Conservation (phyloP, 257 asterid genomes). For the Voacanga thouarsii region DNA sequence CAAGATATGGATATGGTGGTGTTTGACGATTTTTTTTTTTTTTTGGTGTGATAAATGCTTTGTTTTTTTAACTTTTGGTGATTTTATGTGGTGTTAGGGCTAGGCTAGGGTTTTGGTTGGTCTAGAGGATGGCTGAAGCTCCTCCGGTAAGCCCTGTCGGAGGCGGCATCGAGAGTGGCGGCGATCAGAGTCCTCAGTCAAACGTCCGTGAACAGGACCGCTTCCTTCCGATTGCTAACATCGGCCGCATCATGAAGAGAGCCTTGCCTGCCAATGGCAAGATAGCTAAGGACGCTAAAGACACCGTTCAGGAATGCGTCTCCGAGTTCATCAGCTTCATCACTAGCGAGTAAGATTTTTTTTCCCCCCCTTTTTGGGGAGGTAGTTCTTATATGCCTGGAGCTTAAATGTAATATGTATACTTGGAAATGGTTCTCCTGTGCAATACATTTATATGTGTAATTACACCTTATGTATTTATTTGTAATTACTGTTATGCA, state of each 20-base stretch:
- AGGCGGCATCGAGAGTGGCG: constrained; percentile 54
- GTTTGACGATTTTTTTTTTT: not conserved
- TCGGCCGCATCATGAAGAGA: constrained; percentile 73
- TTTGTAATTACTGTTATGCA: not conserved
- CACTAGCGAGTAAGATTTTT: constrained; percentile 66
- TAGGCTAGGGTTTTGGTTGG: constrained; percentile 19
- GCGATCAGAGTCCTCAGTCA: constrained; percentile 70
- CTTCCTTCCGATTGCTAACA: constrained; percentile 66
- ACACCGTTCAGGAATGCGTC: constrained; percentile 72
- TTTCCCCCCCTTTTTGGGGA: too few species aligned
- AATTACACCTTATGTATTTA: not conserved
- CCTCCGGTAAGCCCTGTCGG: constrained; percentile 25
- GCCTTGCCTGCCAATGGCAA: constrained; percentile 71
- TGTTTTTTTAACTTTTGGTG: not conserved
- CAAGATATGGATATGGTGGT: not conserved
- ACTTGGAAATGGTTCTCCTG: not conserved
- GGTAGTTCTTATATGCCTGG: too few species aligned
- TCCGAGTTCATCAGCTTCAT: constrained; percentile 72
- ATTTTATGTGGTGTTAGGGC: constrained; percentile 8
- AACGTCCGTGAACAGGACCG: constrained; percentile 69
- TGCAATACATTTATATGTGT: not conserved
- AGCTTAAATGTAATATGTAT: not conserved
- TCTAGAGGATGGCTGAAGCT: constrained; percentile 26
- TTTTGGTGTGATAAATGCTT: not conserved
- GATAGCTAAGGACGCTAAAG: constrained; percentile 76